Percentiles rank a stretch among this genome's conserved stretches.
Evolutionary conservation across 192 early-diverging fungal genomes (phyloP).

Genomic region (Coemansia sp.): DNA sequence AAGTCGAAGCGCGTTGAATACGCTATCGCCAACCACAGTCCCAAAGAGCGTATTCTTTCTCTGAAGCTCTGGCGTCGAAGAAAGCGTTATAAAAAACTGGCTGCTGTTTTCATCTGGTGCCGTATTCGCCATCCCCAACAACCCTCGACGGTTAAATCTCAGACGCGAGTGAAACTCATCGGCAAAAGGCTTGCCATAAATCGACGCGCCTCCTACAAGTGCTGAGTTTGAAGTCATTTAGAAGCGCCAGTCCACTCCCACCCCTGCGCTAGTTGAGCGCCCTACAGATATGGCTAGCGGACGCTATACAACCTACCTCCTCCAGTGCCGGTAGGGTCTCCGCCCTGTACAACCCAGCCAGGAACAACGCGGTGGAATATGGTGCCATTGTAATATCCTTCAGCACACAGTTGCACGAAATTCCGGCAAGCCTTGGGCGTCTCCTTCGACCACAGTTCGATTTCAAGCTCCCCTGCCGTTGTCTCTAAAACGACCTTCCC

Average conservation of each 20-base stretch:
- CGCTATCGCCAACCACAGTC: slow-evolving; percentile 85
- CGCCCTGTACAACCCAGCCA: slow-evolving; percentile 92
- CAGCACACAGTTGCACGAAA: slow-evolving; percentile 90
- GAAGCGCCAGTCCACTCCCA: not conserved
- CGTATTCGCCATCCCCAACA: slow-evolving; percentile 89
- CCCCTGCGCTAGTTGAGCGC: not conserved
- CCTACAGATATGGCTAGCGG: not conserved
- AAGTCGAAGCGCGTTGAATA: slow-evolving; percentile 89
- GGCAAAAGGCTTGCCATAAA: slow-evolving; percentile 78
- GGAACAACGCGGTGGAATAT: slow-evolving; percentile 89
- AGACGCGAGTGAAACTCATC: slow-evolving; percentile 93
- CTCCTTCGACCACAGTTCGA: slow-evolving; percentile 96
- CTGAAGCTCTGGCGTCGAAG: slow-evolving; percentile 77
- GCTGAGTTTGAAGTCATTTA: not conserved
- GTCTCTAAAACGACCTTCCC: slow-evolving; percentile 83
- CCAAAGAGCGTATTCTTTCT: slow-evolving; percentile 94
- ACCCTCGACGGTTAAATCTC: slow-evolving; percentile 82
- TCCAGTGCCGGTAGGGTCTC: slow-evolving; percentile 89
- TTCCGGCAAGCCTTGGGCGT: slow-evolving; percentile 89
- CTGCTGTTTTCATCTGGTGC: slow-evolving; percentile 77
- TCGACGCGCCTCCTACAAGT: slow-evolving; percentile 80
- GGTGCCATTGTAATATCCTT: slow-evolving; percentile 86
- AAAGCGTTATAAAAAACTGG: slow-evolving; percentile 96
- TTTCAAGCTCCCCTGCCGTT: slow-evolving; percentile 79
- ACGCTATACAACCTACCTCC: slow-evolving; percentile 27